Evolutionary conservation across 768 basidiomycete genomes (phyloP).

Genomic region (Chalciporus pseudorubinellus): DNA sequence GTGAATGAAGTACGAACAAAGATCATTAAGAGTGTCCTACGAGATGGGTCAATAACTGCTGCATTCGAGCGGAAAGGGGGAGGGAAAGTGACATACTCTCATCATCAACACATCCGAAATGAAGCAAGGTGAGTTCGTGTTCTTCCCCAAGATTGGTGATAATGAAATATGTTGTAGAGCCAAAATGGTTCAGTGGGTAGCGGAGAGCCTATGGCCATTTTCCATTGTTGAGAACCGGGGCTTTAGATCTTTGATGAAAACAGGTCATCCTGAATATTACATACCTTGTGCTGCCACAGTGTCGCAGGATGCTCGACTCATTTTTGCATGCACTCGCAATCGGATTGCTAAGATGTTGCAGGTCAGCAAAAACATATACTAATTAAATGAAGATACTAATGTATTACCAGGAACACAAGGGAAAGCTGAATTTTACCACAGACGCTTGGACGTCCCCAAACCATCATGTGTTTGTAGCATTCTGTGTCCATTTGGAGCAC

Average conservation of each 20-base stretch:
- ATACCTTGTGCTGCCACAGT: conserved; percentile 35
- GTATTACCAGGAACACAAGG: conserved; percentile 26
- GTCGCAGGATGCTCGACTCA: conserved; percentile 27
- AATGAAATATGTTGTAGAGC: conserved; percentile 15
- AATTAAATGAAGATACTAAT: too few species aligned
- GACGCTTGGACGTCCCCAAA: conserved; percentile 41
- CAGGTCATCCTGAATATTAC: conserved; percentile 18
- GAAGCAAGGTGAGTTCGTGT: conserved; percentile 16
- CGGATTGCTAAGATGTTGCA: conserved; percentile 28
- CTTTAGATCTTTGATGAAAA: conserved; percentile 24
- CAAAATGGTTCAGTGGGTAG: conserved; percentile 36
- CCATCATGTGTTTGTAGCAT: conserved; percentile 30
- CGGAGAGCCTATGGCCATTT: conserved; percentile 33
- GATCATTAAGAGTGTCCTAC: not conserved
- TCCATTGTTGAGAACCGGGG: conserved; percentile 34
- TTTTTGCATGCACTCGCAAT: conserved; percentile 24
- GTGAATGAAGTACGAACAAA: not conserved
- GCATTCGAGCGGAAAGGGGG: conserved; percentile 29
- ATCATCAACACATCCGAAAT: conserved; percentile 18
- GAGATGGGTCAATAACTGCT: conserved; percentile 20
- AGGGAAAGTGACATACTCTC: conserved; percentile 33
- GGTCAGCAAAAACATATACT: conserved; percentile 8
- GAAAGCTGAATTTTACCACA: conserved; percentile 31
- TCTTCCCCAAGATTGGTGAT: not conserved
- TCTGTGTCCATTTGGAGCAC: conserved; percentile 34